Evolutionary conservation across 306 rosid species (phyloP), one percentile per base, ranked within the genome.

Genomic region (Acacia confusa): DNA sequence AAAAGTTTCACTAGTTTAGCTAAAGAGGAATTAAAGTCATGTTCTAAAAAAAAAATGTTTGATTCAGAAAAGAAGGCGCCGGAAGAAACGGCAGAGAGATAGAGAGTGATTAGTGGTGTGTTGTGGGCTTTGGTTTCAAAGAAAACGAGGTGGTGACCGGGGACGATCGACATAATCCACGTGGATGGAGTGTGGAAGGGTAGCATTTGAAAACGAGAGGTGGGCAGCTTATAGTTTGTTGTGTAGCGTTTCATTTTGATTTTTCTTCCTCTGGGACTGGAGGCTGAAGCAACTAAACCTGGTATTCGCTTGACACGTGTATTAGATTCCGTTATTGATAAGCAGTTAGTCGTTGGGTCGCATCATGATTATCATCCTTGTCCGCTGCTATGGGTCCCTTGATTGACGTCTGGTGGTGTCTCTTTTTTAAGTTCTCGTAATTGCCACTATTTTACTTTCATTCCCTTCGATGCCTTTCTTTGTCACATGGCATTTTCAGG

Each of bases 271-370:
- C 25, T 52, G 38, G 57, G 48, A 40, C 81, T 13, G 75, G 32
- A 40, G 22, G 16, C 8, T 1, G 20, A 74, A 13, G 13, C 34
- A 25, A 9, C 27, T 25, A 60, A 79, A 68, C 70, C 76, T 44
- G 63, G 78, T 75, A 74, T 41, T 6, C 12, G 63, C 22, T 63
- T 20, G 83, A 81, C 89, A 84, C 88, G 86, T 82, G 84, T 78
- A 25, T 14, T 16, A 32, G 75, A 41, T 85, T 73, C 85, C 72
- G 93, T 86, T 86, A 88, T 16, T 30, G 60, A 73, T 22, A 6
- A 63, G 83, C 95, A 16, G 90, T 88, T 88, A 79, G 78, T 79
- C 81, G 89, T 85, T 84, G 79, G 24, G 92, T 83, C 80, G 77
- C 80, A 71, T 76, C 67, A 76, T 61, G 63, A 78, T 32, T 64